Evolutionary conservation across 2,329 filamentous ascomycete species (phyloP), one percentile per base, ranked within the genome.

Genomic region (Ophiostoma himal-ulmi): DNA sequence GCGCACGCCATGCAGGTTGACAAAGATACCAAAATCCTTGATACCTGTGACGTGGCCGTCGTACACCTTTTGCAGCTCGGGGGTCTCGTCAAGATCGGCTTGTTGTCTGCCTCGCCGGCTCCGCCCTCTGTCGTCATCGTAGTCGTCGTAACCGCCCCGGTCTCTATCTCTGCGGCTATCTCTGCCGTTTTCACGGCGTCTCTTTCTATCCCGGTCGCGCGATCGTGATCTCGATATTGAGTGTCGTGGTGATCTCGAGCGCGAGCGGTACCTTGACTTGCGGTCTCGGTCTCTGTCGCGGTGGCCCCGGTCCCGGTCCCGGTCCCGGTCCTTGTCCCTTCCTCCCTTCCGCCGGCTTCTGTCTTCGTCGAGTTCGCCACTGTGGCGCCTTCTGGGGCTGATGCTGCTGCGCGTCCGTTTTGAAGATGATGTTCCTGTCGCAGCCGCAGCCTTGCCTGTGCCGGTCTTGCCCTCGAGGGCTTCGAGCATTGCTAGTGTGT

Each of bases 21-120:
- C 93, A 79, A 99, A 99, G 0, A 89, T 93, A 13, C 95, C 95
- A 80, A 98, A 99, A 73, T 97, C 93, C 76, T 97, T 98, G 69
- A 99, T 84, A 0, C 94, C 93, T 0, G 93, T 97, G 17, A 98
- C 92, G 76, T 90, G 89, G 1, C 95, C 95, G 73, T 93, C 87
- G 76, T 99, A 99, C 1, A 97, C 82, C 78, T 99, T 99, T 83
- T 89, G 89, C 7, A 96, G 80, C 44, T 94, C 83, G 0, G 95
- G 93, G 60, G 86, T 80, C 69, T 97, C 91, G 78, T 99, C 95
- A 11, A 96, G 78, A 75, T 96, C 92, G 1, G 85, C 86, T 1
- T 86, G 86, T 0, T 91, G 91, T 0, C 88, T 87, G 69, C 86
- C 84, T 74, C 34, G 30, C 8, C 84, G 89, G 60, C 39, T 5